Evolutionary conservation across 352 stramenopile species (phyloP).

Genomic region (Saprolegnia diclina): DNA sequence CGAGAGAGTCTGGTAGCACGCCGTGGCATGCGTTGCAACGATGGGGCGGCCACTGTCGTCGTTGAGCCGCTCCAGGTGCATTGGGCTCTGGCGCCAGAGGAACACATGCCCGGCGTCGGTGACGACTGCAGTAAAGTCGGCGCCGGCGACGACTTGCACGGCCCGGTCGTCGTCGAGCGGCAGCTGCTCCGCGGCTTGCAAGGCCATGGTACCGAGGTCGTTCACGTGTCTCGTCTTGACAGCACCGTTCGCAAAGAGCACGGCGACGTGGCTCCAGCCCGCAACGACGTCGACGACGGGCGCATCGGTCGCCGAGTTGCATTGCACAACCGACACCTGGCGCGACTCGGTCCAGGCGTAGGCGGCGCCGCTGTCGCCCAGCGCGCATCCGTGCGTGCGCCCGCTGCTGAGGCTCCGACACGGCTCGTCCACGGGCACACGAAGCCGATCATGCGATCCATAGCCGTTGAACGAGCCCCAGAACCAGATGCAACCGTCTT

Average conservation of each 20-base stretch:
- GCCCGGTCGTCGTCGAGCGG: background rate
- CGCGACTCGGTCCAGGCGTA: background rate
- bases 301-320: background rate
- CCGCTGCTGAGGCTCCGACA: background rate
- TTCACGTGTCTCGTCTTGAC: background rate
- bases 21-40: background rate
- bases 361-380: constrained; percentile 2
- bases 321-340: background rate
- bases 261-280: constrained; percentile 2
- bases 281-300: background rate
- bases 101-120: background rate
- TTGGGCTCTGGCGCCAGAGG: background rate
- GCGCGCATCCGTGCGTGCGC: constrained; percentile 1
- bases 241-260: background rate
- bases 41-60: background rate
- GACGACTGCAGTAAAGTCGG: constrained; percentile 15
- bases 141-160: background rate
- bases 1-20: constrained; percentile 1
- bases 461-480: constrained; percentile 12
- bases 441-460: background rate
- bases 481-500: constrained; percentile 18
- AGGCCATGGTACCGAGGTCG: background rate
- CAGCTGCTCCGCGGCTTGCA: background rate
- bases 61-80: background rate
- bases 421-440: background rate